Conservation (phyloP, 2,329 filamentous ascomycete species). For the Apiospora malaysiana region DNA sequence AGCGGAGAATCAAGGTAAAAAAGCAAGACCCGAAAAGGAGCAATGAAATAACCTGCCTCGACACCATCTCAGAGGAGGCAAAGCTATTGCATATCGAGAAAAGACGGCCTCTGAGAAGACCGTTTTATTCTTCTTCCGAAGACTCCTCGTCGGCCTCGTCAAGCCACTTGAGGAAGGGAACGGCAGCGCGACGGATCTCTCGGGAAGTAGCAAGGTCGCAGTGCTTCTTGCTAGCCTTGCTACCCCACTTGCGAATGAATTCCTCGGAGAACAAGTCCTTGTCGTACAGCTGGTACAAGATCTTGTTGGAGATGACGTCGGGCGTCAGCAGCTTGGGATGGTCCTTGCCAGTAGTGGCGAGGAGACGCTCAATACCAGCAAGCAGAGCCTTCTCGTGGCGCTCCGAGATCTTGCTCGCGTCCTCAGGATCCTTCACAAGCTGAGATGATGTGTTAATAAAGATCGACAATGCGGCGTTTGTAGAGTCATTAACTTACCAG, state of each 20-base stretch:
- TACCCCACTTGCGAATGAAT: slow-evolving; percentile 86
- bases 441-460: slow-evolving; percentile 35
- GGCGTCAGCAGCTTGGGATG: slow-evolving; percentile 73
- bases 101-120: neutral
- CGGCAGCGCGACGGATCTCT: slow-evolving; percentile 93
- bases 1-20: slow-evolving; percentile 5
- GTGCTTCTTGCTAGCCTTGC: slow-evolving; percentile 98
- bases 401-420: slow-evolving; percentile 61
- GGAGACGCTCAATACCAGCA: slow-evolving; percentile 91
- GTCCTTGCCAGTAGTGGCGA: slow-evolving; percentile 73
- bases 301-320: slow-evolving; percentile 79
- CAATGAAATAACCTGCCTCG: neutral
- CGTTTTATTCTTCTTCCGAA: slow-evolving; percentile 60
- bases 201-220: slow-evolving; percentile 87
- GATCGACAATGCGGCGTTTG: slow-evolving; percentile 37
- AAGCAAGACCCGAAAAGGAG: neutral
- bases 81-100: neutral
- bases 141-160: slow-evolving; percentile 82
- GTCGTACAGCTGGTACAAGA: slow-evolving; percentile 90
- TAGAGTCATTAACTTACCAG: slow-evolving; percentile 60
- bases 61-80: neutral
- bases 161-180: slow-evolving; percentile 94
- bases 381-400: slow-evolving; percentile 95
- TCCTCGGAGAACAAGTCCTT: slow-evolving; percentile 89
- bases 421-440: slow-evolving; percentile 66